Percentiles rank a stretch among this genome's conserved stretches.
These are phyloP conservation scores for Ganoderma sp. DNA, from an alignment of 1,284 basidiomycete species.

Conservation along the genomic window DNA sequence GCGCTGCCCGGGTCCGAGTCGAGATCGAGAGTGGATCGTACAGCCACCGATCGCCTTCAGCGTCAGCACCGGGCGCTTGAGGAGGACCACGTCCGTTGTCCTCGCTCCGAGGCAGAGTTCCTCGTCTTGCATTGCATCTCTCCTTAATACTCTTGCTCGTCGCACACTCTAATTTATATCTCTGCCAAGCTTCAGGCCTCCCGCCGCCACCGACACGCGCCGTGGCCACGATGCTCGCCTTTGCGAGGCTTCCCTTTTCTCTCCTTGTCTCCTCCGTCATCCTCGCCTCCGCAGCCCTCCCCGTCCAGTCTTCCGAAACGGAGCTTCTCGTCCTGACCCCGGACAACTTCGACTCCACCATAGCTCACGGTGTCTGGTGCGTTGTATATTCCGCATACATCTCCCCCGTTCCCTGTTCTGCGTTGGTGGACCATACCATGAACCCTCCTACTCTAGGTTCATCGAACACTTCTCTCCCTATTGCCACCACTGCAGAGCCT, in stretches of 20 bases:
- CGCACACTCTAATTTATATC: slow-evolving; percentile 10
- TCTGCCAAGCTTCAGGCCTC: not conserved
- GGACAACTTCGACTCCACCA: slow-evolving; percentile 65
- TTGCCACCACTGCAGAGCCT: slow-evolving; percentile 78
- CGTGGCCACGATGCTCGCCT: slow-evolving; percentile 36
- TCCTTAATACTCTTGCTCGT: not conserved
- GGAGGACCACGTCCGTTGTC: not conserved
- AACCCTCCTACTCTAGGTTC: slow-evolving; percentile 49
- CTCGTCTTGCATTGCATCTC: not conserved
- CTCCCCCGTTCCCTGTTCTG: not conserved
- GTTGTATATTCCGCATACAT: slow-evolving; percentile 27
- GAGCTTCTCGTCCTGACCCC: slow-evolving; percentile 55
- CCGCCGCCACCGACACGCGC: slow-evolving; percentile 10
- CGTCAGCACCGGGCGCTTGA: not conserved
- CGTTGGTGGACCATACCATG: not conserved
- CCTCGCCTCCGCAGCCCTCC: slow-evolving; percentile 45
- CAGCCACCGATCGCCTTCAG: not conserved
- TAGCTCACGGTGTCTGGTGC: slow-evolving; percentile 72
- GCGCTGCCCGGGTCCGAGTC: not conserved
- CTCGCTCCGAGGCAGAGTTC: not conserved
- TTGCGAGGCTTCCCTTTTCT: slow-evolving; percentile 39
- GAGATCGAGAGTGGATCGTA: not conserved
- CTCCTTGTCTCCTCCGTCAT: slow-evolving; percentile 45
- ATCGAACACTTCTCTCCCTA: slow-evolving; percentile 82
- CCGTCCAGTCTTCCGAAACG: slow-evolving; percentile 44